Conservation (phyloP, 306 rosid species). For the Phaseolus lunatus region DNA sequence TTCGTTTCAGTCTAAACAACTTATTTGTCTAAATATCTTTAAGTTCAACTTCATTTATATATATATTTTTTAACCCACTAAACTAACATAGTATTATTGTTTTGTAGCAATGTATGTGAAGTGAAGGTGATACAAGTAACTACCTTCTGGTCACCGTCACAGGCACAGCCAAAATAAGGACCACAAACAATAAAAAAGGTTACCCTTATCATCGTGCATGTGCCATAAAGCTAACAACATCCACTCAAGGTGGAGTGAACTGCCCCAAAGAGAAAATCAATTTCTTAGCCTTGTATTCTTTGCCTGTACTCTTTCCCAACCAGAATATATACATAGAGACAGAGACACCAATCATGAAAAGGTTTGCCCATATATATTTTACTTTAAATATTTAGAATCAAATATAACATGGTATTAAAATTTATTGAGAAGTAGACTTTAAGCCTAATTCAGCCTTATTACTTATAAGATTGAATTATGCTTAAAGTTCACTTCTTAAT, state of each 20-base stretch:
- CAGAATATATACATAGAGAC: neutral
- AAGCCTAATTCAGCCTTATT: too few relatives aligned
- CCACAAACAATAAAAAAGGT: slow-evolving; percentile 51
- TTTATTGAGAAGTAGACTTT: too few relatives aligned
- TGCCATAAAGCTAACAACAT: slow-evolving; percentile 40
- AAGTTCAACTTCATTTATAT: neutral
- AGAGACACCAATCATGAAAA: too few relatives aligned
- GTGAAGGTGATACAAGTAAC: slow-evolving; percentile 26
- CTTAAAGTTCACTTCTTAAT: too few relatives aligned
- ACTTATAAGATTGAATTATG: too few relatives aligned
- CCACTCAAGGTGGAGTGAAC: slow-evolving; percentile 39
- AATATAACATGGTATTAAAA: too few relatives aligned
- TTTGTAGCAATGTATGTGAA: neutral
- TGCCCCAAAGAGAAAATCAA: slow-evolving; percentile 36
- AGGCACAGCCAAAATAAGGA: slow-evolving; percentile 44
- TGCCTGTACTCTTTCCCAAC: slow-evolving; percentile 34
- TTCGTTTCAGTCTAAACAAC: neutral
- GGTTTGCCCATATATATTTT: neutral
- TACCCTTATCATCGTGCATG: slow-evolving; percentile 36
- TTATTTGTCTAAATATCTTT: neutral
- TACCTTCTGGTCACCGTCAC: slow-evolving; percentile 50
- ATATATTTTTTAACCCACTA: neutral
- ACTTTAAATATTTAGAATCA: neutral
- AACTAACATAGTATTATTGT: neutral
- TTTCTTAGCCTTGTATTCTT: slow-evolving; percentile 36